Base-by-base conservation (phyloP, 2,329 filamentous ascomycete genomes). In the Cladosporium sp. region DNA sequence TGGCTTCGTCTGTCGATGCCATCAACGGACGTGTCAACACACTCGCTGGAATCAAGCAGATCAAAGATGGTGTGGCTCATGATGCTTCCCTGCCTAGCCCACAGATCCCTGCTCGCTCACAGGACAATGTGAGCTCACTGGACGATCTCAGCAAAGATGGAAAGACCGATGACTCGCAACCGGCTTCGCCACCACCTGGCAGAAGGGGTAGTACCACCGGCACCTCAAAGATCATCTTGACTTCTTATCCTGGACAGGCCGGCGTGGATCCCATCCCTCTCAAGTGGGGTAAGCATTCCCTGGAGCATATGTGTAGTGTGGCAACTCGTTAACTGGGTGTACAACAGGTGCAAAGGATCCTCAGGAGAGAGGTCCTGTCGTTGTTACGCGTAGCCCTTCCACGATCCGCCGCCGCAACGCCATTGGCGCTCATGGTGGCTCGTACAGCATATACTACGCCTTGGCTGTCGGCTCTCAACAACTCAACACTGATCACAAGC, bases 361-460 rank as follows among this genome's bases (percentile, higher is more conserved):
- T 37, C 73, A 80, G 58, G 79, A 85, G 66, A 84, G 93, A 73
- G 94, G 93, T 1, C 93, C 93, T 4, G 89, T 97, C 50, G 87
- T 96, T 52, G 93, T 96, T 42, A 94, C 88, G 24, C 83, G 91
- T 66, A 82, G 84, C 60, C 78, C 85, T 28, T 86, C 84, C 56
- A 94, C 90, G 4, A 89, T 96, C 65, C 81, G 90, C 56, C 83
- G 85, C 70, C 86, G 91, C 61, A 96, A 96, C 78, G 83, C 84
- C 45, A 84, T 87, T 69, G 84, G 84, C 66, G 87, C 84, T 58
- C 87, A 89, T 65, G 93, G 94, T 62, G 93, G 94, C 58, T 97
- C 91, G 4, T 97, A 99, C 73, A 91, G 90, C 61, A 93, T 97
- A 63, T 97, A 97, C 77, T 91, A 96, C 70, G 93, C 93, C 20